These are phyloP conservation scores for Grosmannia serpens DNA, from an alignment of 2,329 filamentous ascomycete species.

Conservation along the genomic window DNA sequence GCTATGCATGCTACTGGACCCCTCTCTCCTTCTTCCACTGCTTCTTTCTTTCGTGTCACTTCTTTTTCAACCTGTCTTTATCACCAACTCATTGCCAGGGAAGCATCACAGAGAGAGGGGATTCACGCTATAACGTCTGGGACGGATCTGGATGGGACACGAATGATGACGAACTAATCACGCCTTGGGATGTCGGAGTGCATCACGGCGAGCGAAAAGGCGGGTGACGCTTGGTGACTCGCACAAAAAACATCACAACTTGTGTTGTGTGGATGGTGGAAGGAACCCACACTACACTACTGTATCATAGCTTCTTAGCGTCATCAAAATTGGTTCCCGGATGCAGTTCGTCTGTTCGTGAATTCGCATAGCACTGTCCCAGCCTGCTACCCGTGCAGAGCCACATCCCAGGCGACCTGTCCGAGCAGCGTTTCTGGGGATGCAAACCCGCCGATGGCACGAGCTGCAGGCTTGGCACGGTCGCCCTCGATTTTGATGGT, in stretches of 20 bases:
- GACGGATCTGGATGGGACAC: neutral
- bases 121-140: neutral
- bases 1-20: too few species aligned
- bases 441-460: slow-evolving; percentile 15
- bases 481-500: slow-evolving; percentile 25
- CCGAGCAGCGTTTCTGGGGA: neutral
- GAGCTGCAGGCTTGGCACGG: slow-evolving; percentile 15
- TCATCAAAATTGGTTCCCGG: neutral
- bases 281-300: neutral
- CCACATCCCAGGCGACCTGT: slow-evolving; percentile 6
- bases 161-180: neutral
- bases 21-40: neutral
- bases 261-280: neutral
- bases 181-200: neutral
- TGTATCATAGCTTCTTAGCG: neutral
- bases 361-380: neutral
- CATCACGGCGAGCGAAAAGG: neutral
- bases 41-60: neutral
- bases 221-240: neutral
- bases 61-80: neutral
- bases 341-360: neutral
- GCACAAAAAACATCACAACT: neutral
- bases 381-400: neutral
- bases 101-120: neutral
- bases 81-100: neutral